A percentile compares a stretch with the other conserved stretches of the same genome.
These are phyloP conservation scores for Emericellopsis terricola DNA, from an alignment of 495 filamentous ascomycete genomes.

Conservation along the genomic window DNA sequence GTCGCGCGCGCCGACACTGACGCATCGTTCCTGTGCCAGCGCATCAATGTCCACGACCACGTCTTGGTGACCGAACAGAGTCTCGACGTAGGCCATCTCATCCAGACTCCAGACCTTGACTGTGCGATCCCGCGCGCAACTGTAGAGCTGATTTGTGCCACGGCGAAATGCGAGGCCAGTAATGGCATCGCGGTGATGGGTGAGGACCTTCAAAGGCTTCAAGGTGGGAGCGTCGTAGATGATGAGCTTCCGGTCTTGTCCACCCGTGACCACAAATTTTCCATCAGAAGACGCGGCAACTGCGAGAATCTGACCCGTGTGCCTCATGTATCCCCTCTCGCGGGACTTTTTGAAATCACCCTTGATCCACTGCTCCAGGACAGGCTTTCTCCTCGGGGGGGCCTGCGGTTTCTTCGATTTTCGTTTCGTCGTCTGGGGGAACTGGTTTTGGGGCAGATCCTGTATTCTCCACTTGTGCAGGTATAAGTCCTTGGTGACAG, in stretches of 20 bases:
- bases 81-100: constrained; percentile 80
- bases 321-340: constrained; percentile 50
- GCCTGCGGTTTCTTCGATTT: constrained; percentile 44
- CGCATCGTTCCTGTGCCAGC: constrained; percentile 67
- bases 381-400: constrained; percentile 51
- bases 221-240: constrained; percentile 71
- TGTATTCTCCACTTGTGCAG: constrained; percentile 78
- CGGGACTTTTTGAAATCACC: constrained; percentile 45
- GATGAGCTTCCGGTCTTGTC: constrained; percentile 60
- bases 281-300: constrained; percentile 79
- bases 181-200: constrained; percentile 80
- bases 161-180: constrained; percentile 69
- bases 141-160: constrained; percentile 85
- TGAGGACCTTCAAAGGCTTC: constrained; percentile 62
- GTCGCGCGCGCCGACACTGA: constrained; percentile 75
- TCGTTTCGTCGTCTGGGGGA: constrained; percentile 31
- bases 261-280: constrained; percentile 80
- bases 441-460: constrained; percentile 34
- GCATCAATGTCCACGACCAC: constrained; percentile 68
- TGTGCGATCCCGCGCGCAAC: constrained; percentile 71
- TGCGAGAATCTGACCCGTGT: constrained; percentile 55
- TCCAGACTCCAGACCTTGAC: constrained; percentile 53
- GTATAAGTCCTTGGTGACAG: constrained; percentile 65
- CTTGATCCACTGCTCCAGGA: constrained; percentile 43
- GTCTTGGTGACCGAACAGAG: constrained; percentile 91